Base-by-base conservation (phyloP, 2,329 filamentous ascomycete species). In the Biscogniauxia mediterranea region DNA sequence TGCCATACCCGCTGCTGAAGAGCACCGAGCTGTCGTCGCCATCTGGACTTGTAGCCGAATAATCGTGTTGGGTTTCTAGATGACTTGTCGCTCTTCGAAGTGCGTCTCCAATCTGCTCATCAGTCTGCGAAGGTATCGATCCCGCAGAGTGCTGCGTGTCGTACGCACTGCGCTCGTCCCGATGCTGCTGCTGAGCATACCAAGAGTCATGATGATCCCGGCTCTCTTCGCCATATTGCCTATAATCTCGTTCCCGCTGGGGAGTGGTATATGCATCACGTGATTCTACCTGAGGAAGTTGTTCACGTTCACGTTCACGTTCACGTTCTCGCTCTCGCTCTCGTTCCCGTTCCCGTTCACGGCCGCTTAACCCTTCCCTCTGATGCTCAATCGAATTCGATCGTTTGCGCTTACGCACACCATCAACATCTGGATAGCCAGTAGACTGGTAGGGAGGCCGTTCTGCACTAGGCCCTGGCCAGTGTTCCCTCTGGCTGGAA, bases 341-440 rank as follows among this genome's bases (percentile, higher is more conserved):
- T 13, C 28, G 7, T 32, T 32, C 28, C 7, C 28, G 7, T 32
- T 77, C 78, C 61, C 69, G 73, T 61, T 77, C 61, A 54, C 68
- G 68, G 8, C 59, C 23, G 26, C 56, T 64, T 49, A 60, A 65
- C 23, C 63, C 63, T 57, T 81, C 79, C 66, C 77, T 76, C 58
- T 76, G 72, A 6, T 73, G 73, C 59, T 88, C 88, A 46, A 79
- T 74, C 5, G 89, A 91, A 53, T 81, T 78, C 6, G 90, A 92
- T 62, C 90, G 85, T 75, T 92, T 94, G 69, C 87, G 85, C 75
- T 89, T 89, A 68, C 86, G 82, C 19, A 82, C 76, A 17, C 69
- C 72, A 42, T 87, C 83, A n/a, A 73, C 70, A 32, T 82, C 79
- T 5, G 79, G 66, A 67, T 81, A 80, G 46, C 65, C 66, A 52